Evolutionary conservation across 2,329 filamentous ascomycete species (phyloP), one percentile per base, ranked within the genome.

Genomic region (Trichoderma koningiopsis): DNA sequence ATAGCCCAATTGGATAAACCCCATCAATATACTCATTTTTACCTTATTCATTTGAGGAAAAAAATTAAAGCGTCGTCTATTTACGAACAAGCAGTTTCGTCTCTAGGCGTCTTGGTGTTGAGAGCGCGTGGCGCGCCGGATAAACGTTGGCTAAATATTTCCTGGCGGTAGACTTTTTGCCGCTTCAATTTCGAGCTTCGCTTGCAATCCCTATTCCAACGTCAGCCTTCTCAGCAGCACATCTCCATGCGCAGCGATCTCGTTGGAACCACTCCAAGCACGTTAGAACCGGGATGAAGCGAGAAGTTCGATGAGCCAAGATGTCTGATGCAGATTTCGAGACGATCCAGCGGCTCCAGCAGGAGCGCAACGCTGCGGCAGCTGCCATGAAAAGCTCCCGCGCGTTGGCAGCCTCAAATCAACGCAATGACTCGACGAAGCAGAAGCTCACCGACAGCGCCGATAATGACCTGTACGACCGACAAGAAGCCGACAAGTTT

Each of bases 341-440:
- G 79, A 87, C 90, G 77, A 92, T 97, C 81, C 90, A 90, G 83
- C 91, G 90, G 85, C 91, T 95, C 79, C 94, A 97, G 86, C 91
- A 92, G 81, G 94, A 97, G 91, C 93, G 94, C 80, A 97, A 97
- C 82, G 91, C 91, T 80, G 86, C 88, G 76, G 87, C 91, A 76
- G 88, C 90, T 76, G 86, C 85, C 73, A 96, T 93, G 85, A 94
- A 94, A 85, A 90, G 91, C 83, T 91, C 90, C 80, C 91, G 89
- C 84, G 88, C 89, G 81, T 91, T 92, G 81, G 92, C 96, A 83
- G 85, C 88, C 73, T 88, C 90, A 77, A 90, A 84, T 83, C 94
- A 97, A 84, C 92, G 92, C 82, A 89, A 87, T 85, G 91, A 96
- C 85, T 92, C 92, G 75, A 94, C 91, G 80, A 97, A 97, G 87